Percentiles rank a stretch among this genome's conserved stretches.
These are phyloP conservation scores for Hippophae rhamnoides DNA, from an alignment of 306 rosid species.

Conservation along the genomic window DNA sequence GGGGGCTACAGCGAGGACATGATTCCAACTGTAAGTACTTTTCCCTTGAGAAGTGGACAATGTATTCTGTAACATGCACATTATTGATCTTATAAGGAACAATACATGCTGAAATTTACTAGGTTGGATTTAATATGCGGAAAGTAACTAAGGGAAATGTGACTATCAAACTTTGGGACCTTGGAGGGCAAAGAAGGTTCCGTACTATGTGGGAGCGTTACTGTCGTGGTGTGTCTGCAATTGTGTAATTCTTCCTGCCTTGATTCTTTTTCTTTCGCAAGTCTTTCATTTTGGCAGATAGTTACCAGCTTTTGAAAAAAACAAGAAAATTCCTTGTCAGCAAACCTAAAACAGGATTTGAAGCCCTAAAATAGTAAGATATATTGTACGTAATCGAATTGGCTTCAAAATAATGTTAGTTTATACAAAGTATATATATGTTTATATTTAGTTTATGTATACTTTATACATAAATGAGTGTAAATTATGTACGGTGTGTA, in stretches of 20 bases:
- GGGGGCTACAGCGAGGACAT: slow-evolving; percentile 94
- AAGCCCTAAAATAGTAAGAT: no score
- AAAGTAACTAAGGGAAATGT: slow-evolving; percentile 92
- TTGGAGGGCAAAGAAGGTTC: slow-evolving; percentile 95
- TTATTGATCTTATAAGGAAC: background rate
- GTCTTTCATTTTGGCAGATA: slow-evolving; percentile 6
- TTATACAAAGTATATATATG: no score
- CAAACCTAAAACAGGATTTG: no score
- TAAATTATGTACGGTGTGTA: no score
- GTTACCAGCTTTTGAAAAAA: no score
- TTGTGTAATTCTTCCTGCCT: slow-evolving; percentile 46
- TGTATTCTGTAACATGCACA: background rate
- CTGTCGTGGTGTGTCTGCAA: slow-evolving; percentile 91
- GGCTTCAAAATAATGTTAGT: no score
- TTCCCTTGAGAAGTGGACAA: slow-evolving; percentile 8
- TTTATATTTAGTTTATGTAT: no score
- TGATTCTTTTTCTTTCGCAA: slow-evolving; percentile 3
- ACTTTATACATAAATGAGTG: no score
- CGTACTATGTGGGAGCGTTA: slow-evolving; percentile 98
- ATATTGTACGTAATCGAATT: no score
- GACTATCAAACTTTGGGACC: slow-evolving; percentile 96
- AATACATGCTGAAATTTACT: slow-evolving; percentile 12
- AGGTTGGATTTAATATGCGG: slow-evolving; percentile 94
- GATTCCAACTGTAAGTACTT: slow-evolving; percentile 85
- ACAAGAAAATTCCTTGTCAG: no score